Conservation (phyloP, 257 asterid genomes). For the Ophiorrhiza pumila region DNA sequence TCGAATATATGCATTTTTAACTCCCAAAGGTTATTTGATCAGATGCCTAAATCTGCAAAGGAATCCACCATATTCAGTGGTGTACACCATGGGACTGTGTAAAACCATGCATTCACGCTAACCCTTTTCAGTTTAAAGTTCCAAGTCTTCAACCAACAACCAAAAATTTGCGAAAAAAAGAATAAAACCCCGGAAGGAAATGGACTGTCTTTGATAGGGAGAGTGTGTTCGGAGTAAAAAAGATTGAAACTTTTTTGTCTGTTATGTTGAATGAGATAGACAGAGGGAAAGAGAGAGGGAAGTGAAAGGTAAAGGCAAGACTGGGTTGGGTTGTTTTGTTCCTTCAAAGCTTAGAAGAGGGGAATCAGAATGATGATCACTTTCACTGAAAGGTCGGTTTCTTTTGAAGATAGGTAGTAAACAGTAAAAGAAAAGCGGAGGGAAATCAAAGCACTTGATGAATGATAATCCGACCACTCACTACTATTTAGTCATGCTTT, state of each 20-base stretch:
- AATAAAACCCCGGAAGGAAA: slow-evolving; percentile 1
- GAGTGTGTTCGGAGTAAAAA: slow-evolving; percentile 16
- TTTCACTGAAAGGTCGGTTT: slow-evolving; percentile 75
- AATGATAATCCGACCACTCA: slow-evolving; percentile 53
- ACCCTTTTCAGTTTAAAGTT: slow-evolving; percentile 17
- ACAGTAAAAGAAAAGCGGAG: slow-evolving; percentile 13
- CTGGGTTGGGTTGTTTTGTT: slow-evolving; percentile 16
- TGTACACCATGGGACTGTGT: slow-evolving; percentile 35
- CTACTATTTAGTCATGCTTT: slow-evolving; percentile 50
- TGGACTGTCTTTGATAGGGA: neutral
- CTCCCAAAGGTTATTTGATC: neutral
- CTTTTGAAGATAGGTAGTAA: slow-evolving; percentile 40
- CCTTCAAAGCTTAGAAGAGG: slow-evolving; percentile 29
- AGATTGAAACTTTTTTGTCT: slow-evolving; percentile 37
- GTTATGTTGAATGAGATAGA: slow-evolving; percentile 33
- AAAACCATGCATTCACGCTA: slow-evolving; percentile 47
- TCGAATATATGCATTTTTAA: neutral
- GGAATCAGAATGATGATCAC: slow-evolving; percentile 45
- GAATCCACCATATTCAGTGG: slow-evolving; percentile 40
- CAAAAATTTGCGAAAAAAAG: neutral
- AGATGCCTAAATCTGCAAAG: slow-evolving; percentile 45
- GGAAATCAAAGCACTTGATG: slow-evolving; percentile 41
- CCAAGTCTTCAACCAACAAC: slow-evolving; percentile 10
- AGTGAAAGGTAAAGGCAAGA: slow-evolving; percentile 19
- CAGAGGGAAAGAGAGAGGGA: slow-evolving; percentile 29